These are phyloP conservation scores for Reticulascus tulasneorum DNA, from an alignment of 2,329 filamentous ascomycete species.

Conservation along the genomic window DNA sequence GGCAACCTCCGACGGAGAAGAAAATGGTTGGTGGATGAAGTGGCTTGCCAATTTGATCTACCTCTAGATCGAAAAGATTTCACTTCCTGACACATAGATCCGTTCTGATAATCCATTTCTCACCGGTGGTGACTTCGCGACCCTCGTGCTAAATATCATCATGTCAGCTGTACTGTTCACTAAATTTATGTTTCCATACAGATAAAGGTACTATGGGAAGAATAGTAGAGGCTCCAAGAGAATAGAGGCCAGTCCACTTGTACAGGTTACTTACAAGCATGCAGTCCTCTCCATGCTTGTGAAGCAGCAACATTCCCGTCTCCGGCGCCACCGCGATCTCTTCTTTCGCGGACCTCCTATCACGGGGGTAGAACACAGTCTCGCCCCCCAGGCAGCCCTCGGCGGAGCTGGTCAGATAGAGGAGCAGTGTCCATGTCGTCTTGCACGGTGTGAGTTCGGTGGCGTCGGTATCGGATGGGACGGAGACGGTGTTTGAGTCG, in stretches of 20 bases:
- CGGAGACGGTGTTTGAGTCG: conserved; percentile 68
- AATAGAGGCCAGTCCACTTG: too few relatives aligned
- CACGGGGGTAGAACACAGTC: conserved; percentile 84
- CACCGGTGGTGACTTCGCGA: conserved; percentile 69
- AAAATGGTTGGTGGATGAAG: too few relatives aligned
- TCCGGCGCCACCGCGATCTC: conserved; percentile 72
- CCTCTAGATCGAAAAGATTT: too few relatives aligned
- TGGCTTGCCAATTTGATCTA: too few relatives aligned
- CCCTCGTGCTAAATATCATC: conserved; percentile 66
- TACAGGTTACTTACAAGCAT: conserved; percentile 64
- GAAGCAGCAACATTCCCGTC: conserved; percentile 80
- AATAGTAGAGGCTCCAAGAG: not conserved
- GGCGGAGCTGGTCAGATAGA: conserved; percentile 69
- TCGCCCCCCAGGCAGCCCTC: conserved; percentile 75
- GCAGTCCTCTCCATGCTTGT: conserved; percentile 86
- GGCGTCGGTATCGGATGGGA: conserved; percentile 29
- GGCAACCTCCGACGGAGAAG: too few relatives aligned
- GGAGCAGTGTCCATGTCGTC: conserved; percentile 87
- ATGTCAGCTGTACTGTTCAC: too few relatives aligned
- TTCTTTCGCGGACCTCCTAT: conserved; percentile 50
- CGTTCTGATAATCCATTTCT: conserved; percentile 88
- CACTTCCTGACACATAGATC: conserved; percentile 67
- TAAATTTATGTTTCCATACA: too few relatives aligned
- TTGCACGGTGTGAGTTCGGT: conserved; percentile 40
- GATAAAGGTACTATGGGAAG: not conserved